phyloP scores from a whole-genome alignment of 768 basidiomycete species.

The Suillus clintonianus region DNA sequence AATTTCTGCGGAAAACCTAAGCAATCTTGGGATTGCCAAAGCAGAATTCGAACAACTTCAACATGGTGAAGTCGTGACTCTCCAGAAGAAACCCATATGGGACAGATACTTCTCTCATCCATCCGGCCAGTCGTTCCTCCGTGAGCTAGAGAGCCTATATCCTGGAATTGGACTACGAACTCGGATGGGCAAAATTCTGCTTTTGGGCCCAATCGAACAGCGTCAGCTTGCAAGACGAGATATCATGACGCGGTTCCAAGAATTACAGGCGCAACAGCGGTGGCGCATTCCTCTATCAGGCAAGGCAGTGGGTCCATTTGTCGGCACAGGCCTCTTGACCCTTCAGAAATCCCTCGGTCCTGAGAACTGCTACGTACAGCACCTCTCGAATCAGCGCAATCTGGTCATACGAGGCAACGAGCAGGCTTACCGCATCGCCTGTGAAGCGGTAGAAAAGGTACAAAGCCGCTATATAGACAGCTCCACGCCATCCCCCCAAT shows the following conservation, averaged over 20 bases:
- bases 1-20: constrained; percentile 51
- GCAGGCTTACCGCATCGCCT: constrained; percentile 32
- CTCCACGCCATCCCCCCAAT: constrained; percentile 11
- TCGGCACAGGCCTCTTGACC: constrained; percentile 44
- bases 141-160: constrained; percentile 39
- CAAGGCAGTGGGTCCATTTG: constrained; percentile 45
- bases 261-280: constrained; percentile 44
- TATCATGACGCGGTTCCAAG: constrained; percentile 49
- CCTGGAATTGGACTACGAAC: constrained; percentile 42
- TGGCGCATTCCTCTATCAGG: constrained; percentile 50
- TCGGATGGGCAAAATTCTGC: constrained; percentile 42
- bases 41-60: constrained; percentile 60
- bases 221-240: constrained; percentile 43
- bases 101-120: constrained; percentile 57
- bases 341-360: constrained; percentile 53
- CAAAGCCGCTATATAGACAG: constrained; percentile 22
- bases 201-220: constrained; percentile 47
- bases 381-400: constrained; percentile 28
- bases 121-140: constrained; percentile 47
- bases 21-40: constrained; percentile 57
- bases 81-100: constrained; percentile 60
- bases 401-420: constrained; percentile 62
- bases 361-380: constrained; percentile 58
- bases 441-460: constrained; percentile 44
- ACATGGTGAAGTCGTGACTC: constrained; percentile 57